phyloP scores from a whole-genome alignment of 1,139 yeast genomes.

The Saccharomyces hybrid region DNA sequence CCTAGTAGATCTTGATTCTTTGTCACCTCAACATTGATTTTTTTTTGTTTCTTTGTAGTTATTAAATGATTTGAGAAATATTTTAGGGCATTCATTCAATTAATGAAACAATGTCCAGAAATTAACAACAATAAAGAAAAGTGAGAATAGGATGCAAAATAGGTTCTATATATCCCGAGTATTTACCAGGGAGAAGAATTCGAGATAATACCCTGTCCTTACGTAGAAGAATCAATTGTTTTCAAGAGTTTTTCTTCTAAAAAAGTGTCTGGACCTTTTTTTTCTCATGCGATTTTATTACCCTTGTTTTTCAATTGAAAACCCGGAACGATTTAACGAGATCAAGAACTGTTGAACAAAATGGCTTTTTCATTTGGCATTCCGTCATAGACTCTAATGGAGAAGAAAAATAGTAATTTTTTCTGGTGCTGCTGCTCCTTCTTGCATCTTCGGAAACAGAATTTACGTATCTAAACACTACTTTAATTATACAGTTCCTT shows the following conservation, averaged over 20 bases:
- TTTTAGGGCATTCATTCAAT: conserved; percentile 23
- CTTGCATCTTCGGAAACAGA: neutral
- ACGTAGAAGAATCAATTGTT: neutral
- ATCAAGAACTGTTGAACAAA: conserved; percentile 1
- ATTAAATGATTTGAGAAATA: conserved; percentile 15
- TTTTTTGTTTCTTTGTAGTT: conserved; percentile 7
- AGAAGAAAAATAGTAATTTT: neutral
- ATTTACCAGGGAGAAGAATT: neutral
- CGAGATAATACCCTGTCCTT: neutral
- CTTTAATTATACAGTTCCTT: neutral
- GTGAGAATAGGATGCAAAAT: neutral
- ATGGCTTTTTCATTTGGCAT: neutral
- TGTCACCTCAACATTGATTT: conserved; percentile 2
- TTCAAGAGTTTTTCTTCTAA: neutral
- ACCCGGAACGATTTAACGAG: neutral
- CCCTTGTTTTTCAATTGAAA: neutral
- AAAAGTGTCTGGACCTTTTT: neutral
- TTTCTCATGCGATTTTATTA: conserved; percentile 1
- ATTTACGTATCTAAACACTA: neutral
- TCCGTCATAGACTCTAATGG: neutral
- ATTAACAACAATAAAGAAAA: neutral
- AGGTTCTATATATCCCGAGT: neutral
- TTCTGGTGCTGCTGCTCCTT: neutral
- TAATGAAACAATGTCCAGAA: conserved; percentile 1
- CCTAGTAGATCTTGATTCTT: neutral